A percentile compares a stretch with the other conserved stretches of the same genome.
phyloP scores from a whole-genome alignment of 2,329 filamentous ascomycete genomes.

The Keithomyces neogunnii region DNA sequence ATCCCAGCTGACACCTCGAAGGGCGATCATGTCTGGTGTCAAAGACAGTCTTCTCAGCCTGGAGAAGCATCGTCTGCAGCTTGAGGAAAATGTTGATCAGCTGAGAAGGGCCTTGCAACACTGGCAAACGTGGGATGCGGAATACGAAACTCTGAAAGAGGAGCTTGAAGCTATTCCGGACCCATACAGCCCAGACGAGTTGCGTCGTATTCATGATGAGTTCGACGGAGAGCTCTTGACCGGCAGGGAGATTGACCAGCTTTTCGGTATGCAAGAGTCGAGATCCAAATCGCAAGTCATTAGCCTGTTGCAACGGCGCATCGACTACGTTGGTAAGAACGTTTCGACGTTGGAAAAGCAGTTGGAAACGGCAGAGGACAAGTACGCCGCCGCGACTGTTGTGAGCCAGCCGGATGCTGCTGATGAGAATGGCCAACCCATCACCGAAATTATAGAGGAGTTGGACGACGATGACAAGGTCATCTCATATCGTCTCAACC shows the following conservation, averaged over 20 bases:
- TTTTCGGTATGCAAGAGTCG: constrained; percentile 25
- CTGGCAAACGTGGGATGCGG: constrained; percentile 86
- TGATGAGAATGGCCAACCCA: constrained; percentile 63
- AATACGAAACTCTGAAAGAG: constrained; percentile 84
- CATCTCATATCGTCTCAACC: constrained; percentile 56
- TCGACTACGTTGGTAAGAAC: constrained; percentile 87
- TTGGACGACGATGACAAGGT: constrained; percentile 87
- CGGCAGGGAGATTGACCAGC: constrained; percentile 44
- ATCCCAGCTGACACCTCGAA: neutral
- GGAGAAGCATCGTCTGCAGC: constrained; percentile 63
- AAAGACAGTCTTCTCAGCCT: constrained; percentile 55
- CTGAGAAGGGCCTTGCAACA: constrained; percentile 70
- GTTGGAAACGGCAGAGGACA: constrained; percentile 59
- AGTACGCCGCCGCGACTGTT: constrained; percentile 55
- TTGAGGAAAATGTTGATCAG: constrained; percentile 64
- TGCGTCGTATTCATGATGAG: constrained; percentile 47
- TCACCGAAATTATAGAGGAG: constrained; percentile 88
- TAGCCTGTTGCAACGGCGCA: constrained; percentile 56
- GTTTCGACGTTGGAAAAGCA: constrained; percentile 66
- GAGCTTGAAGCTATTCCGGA: constrained; percentile 55
- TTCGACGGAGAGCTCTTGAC: constrained; percentile 57
- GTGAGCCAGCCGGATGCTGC: constrained; percentile 51
- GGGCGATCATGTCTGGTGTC: constrained; percentile 27
- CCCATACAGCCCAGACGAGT: constrained; percentile 36
- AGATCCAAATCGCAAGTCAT: constrained; percentile 41